These are phyloP conservation scores for Colletotrichum sp. DNA, from an alignment of 2,329 filamentous ascomycete species.

Conservation along the genomic window DNA sequence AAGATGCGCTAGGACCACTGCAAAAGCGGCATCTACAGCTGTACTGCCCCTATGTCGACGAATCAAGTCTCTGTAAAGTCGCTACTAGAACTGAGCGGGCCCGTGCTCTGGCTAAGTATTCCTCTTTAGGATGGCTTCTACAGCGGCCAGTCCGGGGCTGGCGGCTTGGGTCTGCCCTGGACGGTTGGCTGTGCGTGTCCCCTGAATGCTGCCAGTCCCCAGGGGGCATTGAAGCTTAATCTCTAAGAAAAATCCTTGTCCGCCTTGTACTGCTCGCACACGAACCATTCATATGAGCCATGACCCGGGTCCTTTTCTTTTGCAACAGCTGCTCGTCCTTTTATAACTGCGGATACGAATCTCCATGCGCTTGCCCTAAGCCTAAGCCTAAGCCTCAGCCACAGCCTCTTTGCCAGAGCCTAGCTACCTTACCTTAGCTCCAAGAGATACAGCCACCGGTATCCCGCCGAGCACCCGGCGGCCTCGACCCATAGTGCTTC, in stretches of 20 bases:
- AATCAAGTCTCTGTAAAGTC: neutral
- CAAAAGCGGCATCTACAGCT: neutral
- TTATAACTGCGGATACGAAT: neutral
- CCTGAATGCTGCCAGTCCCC: neutral
- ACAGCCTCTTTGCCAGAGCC: neutral
- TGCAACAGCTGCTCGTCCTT: neutral
- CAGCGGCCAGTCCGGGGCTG: neutral
- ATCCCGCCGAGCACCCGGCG: neutral
- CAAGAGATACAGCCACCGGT: neutral
- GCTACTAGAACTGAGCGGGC: neutral
- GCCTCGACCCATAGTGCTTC: neutral
- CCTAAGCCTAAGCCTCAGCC: neutral
- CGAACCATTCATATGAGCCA: neutral
- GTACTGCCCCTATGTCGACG: neutral
- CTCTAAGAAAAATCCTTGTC: neutral
- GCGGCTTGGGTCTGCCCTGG: neutral
- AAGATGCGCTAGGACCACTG: neutral
- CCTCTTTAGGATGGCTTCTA: neutral
- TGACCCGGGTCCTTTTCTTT: neutral
- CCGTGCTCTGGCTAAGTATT: neutral
- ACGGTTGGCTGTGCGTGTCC: neutral
- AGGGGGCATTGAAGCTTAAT: neutral
- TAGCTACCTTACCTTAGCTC: neutral
- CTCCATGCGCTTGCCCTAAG: neutral
- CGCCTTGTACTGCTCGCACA: neutral